These are phyloP conservation scores for Rhodosporidiobolus odoratus DNA, from an alignment of 768 basidiomycete species.

Conservation along the genomic window DNA sequence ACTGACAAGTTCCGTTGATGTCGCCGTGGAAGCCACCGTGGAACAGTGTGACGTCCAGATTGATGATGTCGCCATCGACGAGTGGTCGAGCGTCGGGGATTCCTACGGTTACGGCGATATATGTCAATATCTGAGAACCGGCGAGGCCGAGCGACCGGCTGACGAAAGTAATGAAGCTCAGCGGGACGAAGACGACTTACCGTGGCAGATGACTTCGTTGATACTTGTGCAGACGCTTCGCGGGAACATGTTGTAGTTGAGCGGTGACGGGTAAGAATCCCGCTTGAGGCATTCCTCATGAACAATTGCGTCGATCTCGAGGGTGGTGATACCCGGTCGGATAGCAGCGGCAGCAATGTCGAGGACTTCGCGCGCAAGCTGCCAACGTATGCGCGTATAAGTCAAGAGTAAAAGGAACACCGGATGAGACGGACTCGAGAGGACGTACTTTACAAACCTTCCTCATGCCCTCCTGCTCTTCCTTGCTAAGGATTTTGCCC, in stretches of 20 bases:
- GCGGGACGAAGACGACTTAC: conserved; percentile 43
- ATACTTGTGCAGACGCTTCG: conserved; percentile 90
- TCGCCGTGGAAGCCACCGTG: conserved; percentile 85
- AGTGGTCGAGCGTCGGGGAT: conserved; percentile 54
- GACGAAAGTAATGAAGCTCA: neutral
- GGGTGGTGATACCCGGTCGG: conserved; percentile 85
- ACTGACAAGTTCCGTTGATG: conserved; percentile 44
- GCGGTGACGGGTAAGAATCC: conserved; percentile 85
- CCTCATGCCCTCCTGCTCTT: conserved; percentile 86
- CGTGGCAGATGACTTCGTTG: conserved; percentile 54
- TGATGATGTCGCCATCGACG: conserved; percentile 90
- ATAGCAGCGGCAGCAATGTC: conserved; percentile 82
- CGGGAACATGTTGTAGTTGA: conserved; percentile 85
- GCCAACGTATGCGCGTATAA: neutral
- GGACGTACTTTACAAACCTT: conserved; percentile 70
- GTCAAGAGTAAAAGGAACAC: neutral
- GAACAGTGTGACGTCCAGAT: conserved; percentile 80
- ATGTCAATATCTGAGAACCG: too few relatives aligned
- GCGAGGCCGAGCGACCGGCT: neutral
- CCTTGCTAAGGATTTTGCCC: conserved; percentile 56
- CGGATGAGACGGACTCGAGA: too few relatives aligned
- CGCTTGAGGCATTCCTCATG: conserved; percentile 87
- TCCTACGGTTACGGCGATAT: neutral
- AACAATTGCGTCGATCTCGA: conserved; percentile 87
- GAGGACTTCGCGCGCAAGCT: conserved; percentile 86